Evolutionary conservation across 2,329 filamentous ascomycete genomes (phyloP), one percentile per base, ranked within the genome.

Genomic region (Pyrenophora graminea): DNA sequence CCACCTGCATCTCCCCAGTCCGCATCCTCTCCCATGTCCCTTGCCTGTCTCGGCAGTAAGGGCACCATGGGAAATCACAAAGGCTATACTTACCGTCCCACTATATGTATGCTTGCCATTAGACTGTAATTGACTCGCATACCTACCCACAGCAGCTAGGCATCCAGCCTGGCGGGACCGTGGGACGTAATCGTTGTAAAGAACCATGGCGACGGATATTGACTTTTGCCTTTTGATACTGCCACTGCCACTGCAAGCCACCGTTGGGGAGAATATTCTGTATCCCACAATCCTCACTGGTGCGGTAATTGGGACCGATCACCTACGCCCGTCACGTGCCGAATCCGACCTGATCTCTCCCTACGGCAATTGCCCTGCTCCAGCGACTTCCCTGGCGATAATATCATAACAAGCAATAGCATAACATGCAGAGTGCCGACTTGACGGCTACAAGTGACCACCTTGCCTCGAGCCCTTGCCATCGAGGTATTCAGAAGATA

Each of bases 71-170:
- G 39, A 51, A 8, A 37, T 39, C 23, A 23, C 38, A 17, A 34
- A 19, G 32, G 17, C 36, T 15, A 40, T 21, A 23, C n/a, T 12
- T 21, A 23, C n/a, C n/a, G n/a, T 17, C 9, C 36, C 39, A 18
- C 36, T 39, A 39, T 30, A 30, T 12, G 9, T 30, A 30, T 12
- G 9, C 27, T 30, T 23, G 10, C 15, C 32, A 45, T 43, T 17
- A 39, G 25, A n/a, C 39, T 43, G 41, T 42, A 51, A 56, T 54
- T 54, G 40, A 55, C 41, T 56, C 53, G 45, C 51, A 21, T 52
- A 55, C 19, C 5, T 21, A 55, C 19, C 5, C 2, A 21, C 38
- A 27, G 17, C 7, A 38, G n/a, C 49, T 48, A 40, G 45, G 15
- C 17, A 12, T 39, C 55, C 51, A 56, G 32, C 18, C 51, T 38